Evolutionary conservation across 2,329 filamentous ascomycete genomes (phyloP).

Genomic region (Penicillium sp.): DNA sequence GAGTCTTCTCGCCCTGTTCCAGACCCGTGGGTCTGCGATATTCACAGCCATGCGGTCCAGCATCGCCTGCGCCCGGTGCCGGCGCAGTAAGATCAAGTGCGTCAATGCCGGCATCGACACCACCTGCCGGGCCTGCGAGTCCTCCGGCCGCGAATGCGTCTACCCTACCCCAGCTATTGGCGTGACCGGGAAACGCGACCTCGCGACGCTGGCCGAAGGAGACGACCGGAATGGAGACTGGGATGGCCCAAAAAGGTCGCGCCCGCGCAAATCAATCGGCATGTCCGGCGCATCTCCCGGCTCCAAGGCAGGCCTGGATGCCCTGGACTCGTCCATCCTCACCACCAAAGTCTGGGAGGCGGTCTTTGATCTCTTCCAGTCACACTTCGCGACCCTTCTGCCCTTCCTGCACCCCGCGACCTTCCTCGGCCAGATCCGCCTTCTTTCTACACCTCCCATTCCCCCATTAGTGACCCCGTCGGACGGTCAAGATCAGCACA

Average conservation of each 20-base stretch:
- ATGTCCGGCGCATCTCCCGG: constrained; percentile 32
- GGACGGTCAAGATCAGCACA: constrained; percentile 32
- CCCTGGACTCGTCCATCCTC: constrained; percentile 52
- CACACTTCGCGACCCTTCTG: constrained; percentile 58
- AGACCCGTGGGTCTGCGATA: constrained; percentile 16
- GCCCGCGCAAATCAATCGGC: constrained; percentile 39
- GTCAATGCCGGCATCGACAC: constrained; percentile 73
- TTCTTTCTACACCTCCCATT: constrained; percentile 30
- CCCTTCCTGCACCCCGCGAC: constrained; percentile 59
- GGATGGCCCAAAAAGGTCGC: constrained; percentile 46
- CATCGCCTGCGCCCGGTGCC: constrained; percentile 75
- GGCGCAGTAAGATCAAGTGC: constrained; percentile 84
- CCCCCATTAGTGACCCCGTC: constrained; percentile 15
- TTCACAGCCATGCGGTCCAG: constrained; percentile 65
- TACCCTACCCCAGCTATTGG: constrained; percentile 59
- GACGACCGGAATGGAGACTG: constrained; percentile 45
- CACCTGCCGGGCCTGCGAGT: constrained; percentile 73
- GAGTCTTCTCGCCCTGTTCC: constrained; percentile 4
- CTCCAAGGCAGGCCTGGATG: constrained; percentile 43
- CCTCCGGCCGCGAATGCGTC: constrained; percentile 69
- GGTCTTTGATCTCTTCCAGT: constrained; percentile 60
- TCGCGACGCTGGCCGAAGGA: constrained; percentile 37
- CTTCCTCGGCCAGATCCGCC: constrained; percentile 53
- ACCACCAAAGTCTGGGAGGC: constrained; percentile 59
- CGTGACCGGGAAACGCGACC: constrained; percentile 41